Percentiles rank a stretch among this genome's conserved stretches.
These are phyloP conservation scores for Heimioporus punctisporus DNA, from an alignment of 1,284 basidiomycete species.

Conservation along the genomic window DNA sequence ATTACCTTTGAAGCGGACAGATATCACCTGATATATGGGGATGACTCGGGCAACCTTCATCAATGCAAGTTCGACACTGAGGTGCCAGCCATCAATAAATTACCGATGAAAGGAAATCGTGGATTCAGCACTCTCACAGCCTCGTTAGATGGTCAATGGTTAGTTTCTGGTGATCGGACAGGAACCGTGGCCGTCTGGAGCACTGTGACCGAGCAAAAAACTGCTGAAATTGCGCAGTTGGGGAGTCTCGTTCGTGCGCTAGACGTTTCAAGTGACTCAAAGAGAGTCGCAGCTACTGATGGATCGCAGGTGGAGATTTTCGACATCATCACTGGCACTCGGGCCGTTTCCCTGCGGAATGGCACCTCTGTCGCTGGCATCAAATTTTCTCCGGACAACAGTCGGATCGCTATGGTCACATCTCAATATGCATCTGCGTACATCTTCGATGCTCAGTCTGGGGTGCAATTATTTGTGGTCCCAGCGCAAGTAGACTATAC, in stretches of 20 bases:
- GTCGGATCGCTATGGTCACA: background rate
- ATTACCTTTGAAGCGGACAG: background rate
- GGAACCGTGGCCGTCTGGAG: conserved; percentile 1
- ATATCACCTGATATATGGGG: background rate
- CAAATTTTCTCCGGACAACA: background rate
- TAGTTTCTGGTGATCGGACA: background rate
- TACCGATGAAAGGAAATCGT: background rate
- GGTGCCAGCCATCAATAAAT: background rate
- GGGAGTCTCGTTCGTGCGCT: background rate
- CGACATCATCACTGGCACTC: background rate
- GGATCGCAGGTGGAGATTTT: background rate
- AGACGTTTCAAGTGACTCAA: background rate
- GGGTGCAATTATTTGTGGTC: background rate
- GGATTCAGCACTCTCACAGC: background rate
- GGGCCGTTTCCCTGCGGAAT: background rate
- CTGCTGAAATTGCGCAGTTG: background rate
- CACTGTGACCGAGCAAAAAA: background rate
- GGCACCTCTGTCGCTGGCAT: background rate
- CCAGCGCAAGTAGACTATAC: too few relatives aligned
- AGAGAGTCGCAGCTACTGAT: background rate
- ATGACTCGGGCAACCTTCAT: background rate
- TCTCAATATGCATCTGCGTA: background rate
- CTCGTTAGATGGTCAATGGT: conserved; percentile 2
- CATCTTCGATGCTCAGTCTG: background rate
- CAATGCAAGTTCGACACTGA: background rate